phyloP scores from a whole-genome alignment of 2,329 filamentous ascomycete species.

The Clonostachys rosea region DNA sequence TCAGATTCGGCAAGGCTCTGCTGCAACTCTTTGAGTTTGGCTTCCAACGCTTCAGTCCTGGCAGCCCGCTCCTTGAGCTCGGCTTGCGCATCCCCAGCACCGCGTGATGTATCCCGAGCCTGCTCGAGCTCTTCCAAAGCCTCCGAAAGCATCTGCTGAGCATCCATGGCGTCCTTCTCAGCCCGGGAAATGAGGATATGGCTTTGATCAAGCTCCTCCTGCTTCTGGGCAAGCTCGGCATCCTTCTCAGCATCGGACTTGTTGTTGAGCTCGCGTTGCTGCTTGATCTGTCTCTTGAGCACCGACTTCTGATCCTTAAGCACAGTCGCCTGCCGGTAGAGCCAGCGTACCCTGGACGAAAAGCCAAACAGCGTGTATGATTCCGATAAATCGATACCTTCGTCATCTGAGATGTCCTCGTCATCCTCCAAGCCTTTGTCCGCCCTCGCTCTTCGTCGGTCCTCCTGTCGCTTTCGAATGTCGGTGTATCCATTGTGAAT shows the following conservation, averaged over 20 bases:
- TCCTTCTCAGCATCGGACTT: constrained; percentile 74
- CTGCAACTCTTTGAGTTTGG: constrained; percentile 8
- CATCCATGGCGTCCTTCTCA: constrained; percentile 27
- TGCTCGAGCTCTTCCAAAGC: constrained; percentile 42
- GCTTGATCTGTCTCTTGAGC: constrained; percentile 86
- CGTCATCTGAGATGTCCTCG: constrained; percentile 58
- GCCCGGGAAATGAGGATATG: constrained; percentile 25
- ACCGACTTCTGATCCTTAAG: constrained; percentile 87
- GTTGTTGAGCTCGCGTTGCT: constrained; percentile 88
- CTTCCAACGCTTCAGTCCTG: constrained; percentile 32
- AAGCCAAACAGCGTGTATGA: constrained; percentile 73
- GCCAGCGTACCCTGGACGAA: constrained; percentile 70
- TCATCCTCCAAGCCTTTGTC: constrained; percentile 56
- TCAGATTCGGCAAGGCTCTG: constrained; percentile 22
- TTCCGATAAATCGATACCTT: constrained; percentile 52
- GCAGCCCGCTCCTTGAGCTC: constrained; percentile 25
- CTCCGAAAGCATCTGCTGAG: constrained; percentile 43
- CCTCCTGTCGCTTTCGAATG: constrained; percentile 47
- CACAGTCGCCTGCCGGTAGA: constrained; percentile 71
- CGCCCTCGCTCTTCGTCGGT: constrained; percentile 44
- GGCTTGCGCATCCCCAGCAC: constrained; percentile 9
- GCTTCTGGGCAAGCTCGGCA: constrained; percentile 54
- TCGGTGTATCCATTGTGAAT: constrained; percentile 47
- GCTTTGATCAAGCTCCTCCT: constrained; percentile 48
- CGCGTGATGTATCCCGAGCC: constrained; percentile 13